A percentile compares a stretch with the other conserved stretches of the same genome.
These are phyloP conservation scores for Apiospora sp. DNA, from an alignment of 2,329 filamentous ascomycete genomes.

Conservation along the genomic window DNA sequence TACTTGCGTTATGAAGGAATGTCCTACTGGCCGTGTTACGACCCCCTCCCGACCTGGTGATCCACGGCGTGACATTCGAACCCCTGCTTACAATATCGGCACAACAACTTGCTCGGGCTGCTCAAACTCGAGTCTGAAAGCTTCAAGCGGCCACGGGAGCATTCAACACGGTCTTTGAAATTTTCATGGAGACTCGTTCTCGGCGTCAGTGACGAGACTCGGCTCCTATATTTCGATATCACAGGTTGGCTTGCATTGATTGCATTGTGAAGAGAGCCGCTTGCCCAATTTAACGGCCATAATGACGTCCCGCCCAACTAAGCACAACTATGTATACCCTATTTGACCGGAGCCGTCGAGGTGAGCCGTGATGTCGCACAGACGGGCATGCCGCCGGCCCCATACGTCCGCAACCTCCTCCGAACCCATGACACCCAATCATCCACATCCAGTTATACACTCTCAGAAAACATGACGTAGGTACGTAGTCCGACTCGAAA, in stretches of 20 bases:
- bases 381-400: neutral
- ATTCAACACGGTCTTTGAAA: neutral
- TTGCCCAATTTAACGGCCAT: neutral
- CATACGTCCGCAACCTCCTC: neutral
- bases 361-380: neutral
- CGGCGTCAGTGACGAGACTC: neutral
- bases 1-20: constrained; percentile 28
- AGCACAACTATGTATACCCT: neutral
- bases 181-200: neutral
- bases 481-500: neutral
- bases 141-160: too few species aligned
- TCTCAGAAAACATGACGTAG: neutral
- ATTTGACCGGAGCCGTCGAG: neutral
- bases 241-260: neutral
- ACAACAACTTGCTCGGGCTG: neutral
- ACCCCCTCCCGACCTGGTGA: neutral
- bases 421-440: neutral
- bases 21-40: neutral
- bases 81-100: neutral
- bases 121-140: neutral
- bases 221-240: neutral
- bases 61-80: neutral
- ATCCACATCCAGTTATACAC: neutral
- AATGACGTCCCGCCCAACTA: neutral
- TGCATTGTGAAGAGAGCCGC: neutral